Evolutionary conservation across 1,139 yeast genomes (phyloP), one percentile per base, ranked within the genome.

Genomic region (Lizanozyma gosingica): DNA sequence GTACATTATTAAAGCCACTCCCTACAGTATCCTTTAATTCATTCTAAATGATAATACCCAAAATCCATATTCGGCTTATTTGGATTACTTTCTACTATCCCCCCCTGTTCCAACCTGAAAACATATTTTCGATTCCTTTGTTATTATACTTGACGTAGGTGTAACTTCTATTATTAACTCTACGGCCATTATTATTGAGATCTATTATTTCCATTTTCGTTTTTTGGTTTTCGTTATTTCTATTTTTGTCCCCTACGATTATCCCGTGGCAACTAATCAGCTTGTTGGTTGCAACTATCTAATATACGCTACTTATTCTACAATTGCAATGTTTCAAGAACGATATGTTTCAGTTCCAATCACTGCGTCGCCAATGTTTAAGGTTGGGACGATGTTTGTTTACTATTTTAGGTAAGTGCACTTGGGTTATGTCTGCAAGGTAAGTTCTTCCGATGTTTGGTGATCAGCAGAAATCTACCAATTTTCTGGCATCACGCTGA

Each of bases 1-100:
- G 49, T 54, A 54, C 43, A 41, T 37, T 16, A 55, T 55, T 15
- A 47, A 45, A 37, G 44, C 47, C 37, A 47, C 50, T 27, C 54
- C 58, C 14, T 53, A 54, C 50, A 48, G 48, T 27, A 22, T 22
- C 11, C 29, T 22, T 22, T 22, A 11, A 22, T n/a, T n/a, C n/a
- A n/a, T n/a, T n/a, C n/a, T n/a, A n/a, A n/a, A n/a, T n/a, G n/a
- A n/a, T n/a, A n/a, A n/a, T n/a, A n/a, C n/a, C n/a, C n/a, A n/a
- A n/a, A n/a, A n/a, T n/a, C n/a, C n/a, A n/a, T n/a, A n/a, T n/a
- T n/a, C n/a, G n/a, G n/a, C n/a, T n/a, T n/a, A n/a, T n/a, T n/a
- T n/a, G n/a, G n/a, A n/a, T n/a, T n/a, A n/a, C n/a, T n/a, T n/a
- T n/a, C n/a, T n/a, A n/a, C n/a, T n/a, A n/a, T n/a, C n/a, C n/a